phyloP scores from a whole-genome alignment of 148 eudicot species.

The Cornus suecica region DNA sequence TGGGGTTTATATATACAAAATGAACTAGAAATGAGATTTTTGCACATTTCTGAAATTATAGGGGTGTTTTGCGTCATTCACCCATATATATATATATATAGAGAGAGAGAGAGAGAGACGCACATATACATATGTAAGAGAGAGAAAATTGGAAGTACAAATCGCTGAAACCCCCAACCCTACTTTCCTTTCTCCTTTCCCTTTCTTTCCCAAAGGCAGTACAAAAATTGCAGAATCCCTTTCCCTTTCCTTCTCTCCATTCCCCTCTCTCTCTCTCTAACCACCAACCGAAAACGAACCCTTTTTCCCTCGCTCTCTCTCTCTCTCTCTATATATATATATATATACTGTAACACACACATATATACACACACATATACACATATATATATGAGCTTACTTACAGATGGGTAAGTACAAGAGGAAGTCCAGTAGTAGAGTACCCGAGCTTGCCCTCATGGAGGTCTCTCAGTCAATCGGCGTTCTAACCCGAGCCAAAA shows the following conservation, averaged over 20 bases:
- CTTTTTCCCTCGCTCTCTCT: neutral
- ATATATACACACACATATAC: too few relatives aligned
- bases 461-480: conserved; percentile 30
- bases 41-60: too few relatives aligned
- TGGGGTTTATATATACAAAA: too few relatives aligned
- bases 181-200: neutral
- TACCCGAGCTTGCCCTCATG: conserved; percentile 16
- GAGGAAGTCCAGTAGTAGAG: conserved; percentile 23
- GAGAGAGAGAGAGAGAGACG: too few relatives aligned
- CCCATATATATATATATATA: too few relatives aligned
- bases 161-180: neutral
- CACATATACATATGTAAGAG: neutral
- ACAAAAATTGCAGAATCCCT: conserved; percentile 1
- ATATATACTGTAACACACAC: too few relatives aligned
- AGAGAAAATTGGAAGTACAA: conserved; percentile 3
- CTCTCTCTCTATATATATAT: neutral
- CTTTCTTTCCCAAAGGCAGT: neutral
- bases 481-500: conserved; percentile 41
- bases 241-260: neutral
- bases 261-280: conserved; percentile 3
- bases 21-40: too few relatives aligned
- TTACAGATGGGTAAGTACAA: conserved; percentile 40
- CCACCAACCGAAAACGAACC: conserved; percentile 3
- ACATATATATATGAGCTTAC: neutral
- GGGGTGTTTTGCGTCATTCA: too few relatives aligned